Evolutionary conservation across 2,329 filamentous ascomycete genomes (phyloP).

Genomic region (Penicillium sp.): DNA sequence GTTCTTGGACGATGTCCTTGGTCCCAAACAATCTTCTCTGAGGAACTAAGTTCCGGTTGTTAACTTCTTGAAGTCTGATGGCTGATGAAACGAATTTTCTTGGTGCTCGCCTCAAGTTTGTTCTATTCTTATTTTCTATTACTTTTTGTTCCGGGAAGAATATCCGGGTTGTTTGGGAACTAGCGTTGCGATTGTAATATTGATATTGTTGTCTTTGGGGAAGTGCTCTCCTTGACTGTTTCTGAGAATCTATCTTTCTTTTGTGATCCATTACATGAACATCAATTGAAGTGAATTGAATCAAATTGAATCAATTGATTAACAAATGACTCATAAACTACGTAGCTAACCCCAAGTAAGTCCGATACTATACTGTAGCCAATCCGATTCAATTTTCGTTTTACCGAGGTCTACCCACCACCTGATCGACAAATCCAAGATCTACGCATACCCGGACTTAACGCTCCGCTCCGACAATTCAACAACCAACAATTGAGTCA

Average conservation of each 20-base stretch:
- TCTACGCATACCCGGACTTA: not conserved
- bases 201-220: constrained; percentile 12
- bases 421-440: constrained; percentile 6
- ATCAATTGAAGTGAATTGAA: not conserved
- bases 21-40: constrained; percentile 28
- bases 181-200: constrained; percentile 18
- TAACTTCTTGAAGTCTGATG: not conserved
- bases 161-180: constrained; percentile 4
- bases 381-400: not conserved
- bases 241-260: not conserved
- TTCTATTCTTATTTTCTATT: not conserved
- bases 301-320: not conserved
- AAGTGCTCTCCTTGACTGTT: constrained; percentile 1
- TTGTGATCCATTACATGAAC: not conserved
- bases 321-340: not conserved
- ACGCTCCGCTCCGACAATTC: not conserved
- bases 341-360: not conserved
- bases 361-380: not conserved
- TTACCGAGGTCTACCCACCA: constrained; percentile 12
- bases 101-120: constrained; percentile 1
- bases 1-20: constrained; percentile 39
- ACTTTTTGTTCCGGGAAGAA: not conserved
- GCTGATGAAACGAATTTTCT: constrained; percentile 8
- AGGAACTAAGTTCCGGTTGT: not conserved
- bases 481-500: not conserved